Percentiles rank a stretch among this genome's conserved stretches.
These are phyloP conservation scores for Fusarium humuli DNA, from an alignment of 2,329 filamentous ascomycete genomes.

Conservation along the genomic window DNA sequence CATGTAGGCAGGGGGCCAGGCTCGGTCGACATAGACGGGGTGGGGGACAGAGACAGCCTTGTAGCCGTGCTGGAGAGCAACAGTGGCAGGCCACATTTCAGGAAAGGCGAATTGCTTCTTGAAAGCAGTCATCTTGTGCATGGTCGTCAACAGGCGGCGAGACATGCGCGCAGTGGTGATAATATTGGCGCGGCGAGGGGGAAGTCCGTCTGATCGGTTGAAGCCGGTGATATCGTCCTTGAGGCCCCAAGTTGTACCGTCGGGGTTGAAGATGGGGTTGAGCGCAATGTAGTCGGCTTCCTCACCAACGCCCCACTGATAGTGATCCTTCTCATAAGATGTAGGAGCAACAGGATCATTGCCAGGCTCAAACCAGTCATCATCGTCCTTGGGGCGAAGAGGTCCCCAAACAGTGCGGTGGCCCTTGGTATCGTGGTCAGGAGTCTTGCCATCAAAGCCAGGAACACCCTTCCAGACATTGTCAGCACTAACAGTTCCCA, in stretches of 20 bases:
- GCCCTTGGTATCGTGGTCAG: conserved; percentile 49
- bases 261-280: conserved; percentile 91
- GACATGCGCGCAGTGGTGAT: conserved; percentile 90
- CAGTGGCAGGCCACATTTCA: conserved; percentile 94
- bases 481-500: conserved; percentile 72
- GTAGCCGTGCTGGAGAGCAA: conserved; percentile 89
- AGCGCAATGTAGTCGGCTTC: conserved; percentile 93
- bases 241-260: conserved; percentile 86
- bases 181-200: conserved; percentile 84
- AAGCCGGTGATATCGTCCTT: conserved; percentile 87
- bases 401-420: conserved; percentile 84
- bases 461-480: conserved; percentile 72
- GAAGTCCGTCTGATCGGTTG: conserved; percentile 69
- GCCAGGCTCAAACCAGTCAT: conserved; percentile 78
- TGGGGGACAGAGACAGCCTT: conserved; percentile 94
- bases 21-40: conserved; percentile 86
- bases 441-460: conserved; percentile 55
- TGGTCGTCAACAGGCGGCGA: conserved; percentile 79
- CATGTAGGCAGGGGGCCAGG: conserved; percentile 84
- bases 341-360: conserved; percentile 80
- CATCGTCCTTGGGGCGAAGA: conserved; percentile 72
- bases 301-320: conserved; percentile 88
- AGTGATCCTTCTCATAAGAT: conserved; percentile 79
- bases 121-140: conserved; percentile 90
- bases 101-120: conserved; percentile 92